Base-by-base conservation (phyloP, 2,329 filamentous ascomycete genomes). In the Monosporascus sp. region DNA sequence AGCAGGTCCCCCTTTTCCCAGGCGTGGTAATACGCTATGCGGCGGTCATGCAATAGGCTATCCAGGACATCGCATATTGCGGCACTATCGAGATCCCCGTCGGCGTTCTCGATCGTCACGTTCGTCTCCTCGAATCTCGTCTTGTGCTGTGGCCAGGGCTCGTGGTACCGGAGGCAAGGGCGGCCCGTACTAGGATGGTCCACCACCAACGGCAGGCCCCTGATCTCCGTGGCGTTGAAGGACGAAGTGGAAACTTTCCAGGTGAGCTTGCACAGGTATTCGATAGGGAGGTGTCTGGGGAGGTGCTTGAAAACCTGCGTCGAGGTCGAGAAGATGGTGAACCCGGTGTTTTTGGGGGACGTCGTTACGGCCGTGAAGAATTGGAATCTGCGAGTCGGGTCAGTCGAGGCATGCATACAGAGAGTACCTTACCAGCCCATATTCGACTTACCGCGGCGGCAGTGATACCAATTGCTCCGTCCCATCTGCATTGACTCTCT, bases 1-100 rank as follows among this genome's bases (percentile, higher is more conserved):
- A 83, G 55, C 38, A 83, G 46, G 58, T 83, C 80, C 0, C 80
- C 79, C 64, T 77, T 73, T 50, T 82, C 72, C 79, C 80, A 83
- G 5, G 69, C 62, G 51, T 80, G 76, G 51, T 76, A 75, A 38
- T 79, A 69, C 7, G 73, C 75, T 0, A 80, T 73, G 0, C 79
- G 70, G 5, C 75, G 69, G 56, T 82, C 79, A 51, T 80, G 76
- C 1, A 79, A 62, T 0, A 76, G 62, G 0, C 62, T 61, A 49
- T 77, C 70, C 2, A 82, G 60, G 0, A 70, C 58, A 2, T 70
- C 65, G 25, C 70, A 75, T 5, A 76, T 61, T 1, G 69, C 45
- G 7, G 44, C 27, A 22, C 45, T 52, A 11, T 57, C 51, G 20
- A 52, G 50, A 17, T 54, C 42, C 17, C 48, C 38, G 11, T 57